Base-by-base conservation (phyloP, 805 yeast genomes). In the Yueomyces sp. region DNA sequence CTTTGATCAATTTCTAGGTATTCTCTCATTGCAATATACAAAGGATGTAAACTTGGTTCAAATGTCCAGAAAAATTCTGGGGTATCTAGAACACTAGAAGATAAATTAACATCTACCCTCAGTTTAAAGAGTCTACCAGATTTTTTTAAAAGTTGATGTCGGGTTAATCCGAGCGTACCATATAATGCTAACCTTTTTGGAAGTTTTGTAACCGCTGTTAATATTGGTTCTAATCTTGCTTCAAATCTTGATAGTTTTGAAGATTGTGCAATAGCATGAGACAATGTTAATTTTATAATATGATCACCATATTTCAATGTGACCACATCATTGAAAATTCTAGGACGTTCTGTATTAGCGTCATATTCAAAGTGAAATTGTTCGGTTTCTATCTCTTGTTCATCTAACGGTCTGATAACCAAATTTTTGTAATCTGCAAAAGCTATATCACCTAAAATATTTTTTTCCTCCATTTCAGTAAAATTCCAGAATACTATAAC, bases 401-500 rank as follows among this genome's bases (percentile, higher is more conserved):
- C 96, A 49, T 78, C 79, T 29, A 82, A 70, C 0, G 95, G 92
- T 42, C 84, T 73, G 3, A 82, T 67, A 29, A 83, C 74, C 27
- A 87, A 64, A 8, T 72, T 64, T 59, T 67, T 70, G 12, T 62
- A 66, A 31, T 69, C 72, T 26, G 73, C 69, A 54, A 73, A 73
- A 36, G 76, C 82, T 49, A 92, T 68, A 56, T 92, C 98, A 1
- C 96, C 97, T 44, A 92, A 70, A 26, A 92, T 77, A 54, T 90
- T 92, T 65, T 87, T 87, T 55, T 92, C 98, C 57, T 92, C 96
- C 5, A 76, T 69, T 57, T 87, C 96, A 2, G 90, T 78, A 53
- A 92, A 87, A 56, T 92, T 92, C 98, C 98, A 92, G 56, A 92
- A 88, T 26, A 92, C 96, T n/a, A 92, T 86, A 11, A 90, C 94